Percentiles rank a stretch among this genome's conserved stretches.
Evolutionary conservation across 139 green algal species (phyloP).

Genomic region (Volvox reticuliferus): DNA sequence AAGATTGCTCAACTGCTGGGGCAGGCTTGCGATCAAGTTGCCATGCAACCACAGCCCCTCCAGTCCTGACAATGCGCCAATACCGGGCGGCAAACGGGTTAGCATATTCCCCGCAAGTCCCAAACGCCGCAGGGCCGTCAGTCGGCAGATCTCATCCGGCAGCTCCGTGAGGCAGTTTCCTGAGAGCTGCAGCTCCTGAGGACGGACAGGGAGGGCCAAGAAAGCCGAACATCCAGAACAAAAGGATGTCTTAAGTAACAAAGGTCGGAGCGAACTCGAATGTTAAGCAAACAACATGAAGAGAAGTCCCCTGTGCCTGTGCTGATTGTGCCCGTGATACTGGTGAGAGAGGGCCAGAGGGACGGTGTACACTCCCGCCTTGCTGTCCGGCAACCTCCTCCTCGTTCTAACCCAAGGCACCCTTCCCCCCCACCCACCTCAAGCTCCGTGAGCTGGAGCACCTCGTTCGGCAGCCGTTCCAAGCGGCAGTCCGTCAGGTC

Average conservation of each 20-base stretch:
- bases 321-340: too few species aligned
- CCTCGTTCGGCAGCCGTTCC: conserved; percentile 38
- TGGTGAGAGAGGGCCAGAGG: too few species aligned
- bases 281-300: too few species aligned
- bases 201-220: too few species aligned
- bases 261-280: neutral
- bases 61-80: conserved; percentile 66
- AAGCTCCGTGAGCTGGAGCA: conserved; percentile 39
- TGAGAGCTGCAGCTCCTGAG: conserved; percentile 77
- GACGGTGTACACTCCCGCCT: neutral
- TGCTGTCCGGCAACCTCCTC: too few species aligned
- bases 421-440: conserved; percentile 22
- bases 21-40: conserved; percentile 72
- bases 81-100: conserved; percentile 59
- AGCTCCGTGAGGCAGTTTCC: conserved; percentile 75
- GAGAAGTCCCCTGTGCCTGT: too few species aligned
- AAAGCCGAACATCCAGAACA: too few species aligned
- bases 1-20: conserved; percentile 43
- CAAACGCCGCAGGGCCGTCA: conserved; percentile 68
- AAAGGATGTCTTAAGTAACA: neutral
- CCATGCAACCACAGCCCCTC: conserved; percentile 76
- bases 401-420: too few species aligned
- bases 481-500: conserved; percentile 78
- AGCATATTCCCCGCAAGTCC: conserved; percentile 78
- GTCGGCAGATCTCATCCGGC: conserved; percentile 65